Conservation (phyloP, 1,284 basidiomycete genomes). For the Takashimella tepidaria region DNA sequence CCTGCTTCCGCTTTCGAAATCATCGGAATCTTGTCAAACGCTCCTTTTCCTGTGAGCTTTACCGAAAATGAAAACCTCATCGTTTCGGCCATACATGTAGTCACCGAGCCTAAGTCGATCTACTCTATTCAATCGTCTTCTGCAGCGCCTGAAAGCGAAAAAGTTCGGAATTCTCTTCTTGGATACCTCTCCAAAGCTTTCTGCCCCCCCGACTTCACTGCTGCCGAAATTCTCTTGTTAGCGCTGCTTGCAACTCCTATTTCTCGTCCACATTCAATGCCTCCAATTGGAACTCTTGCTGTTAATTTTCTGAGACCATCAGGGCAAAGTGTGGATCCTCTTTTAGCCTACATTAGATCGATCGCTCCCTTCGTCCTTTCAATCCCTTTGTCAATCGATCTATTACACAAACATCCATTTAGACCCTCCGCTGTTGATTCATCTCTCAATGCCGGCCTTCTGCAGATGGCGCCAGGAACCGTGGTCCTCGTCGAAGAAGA, state of each 20-base stretch:
- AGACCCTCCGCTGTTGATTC: slow-evolving; percentile 27
- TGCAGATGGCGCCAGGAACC: slow-evolving; percentile 39
- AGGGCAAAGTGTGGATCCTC: neutral
- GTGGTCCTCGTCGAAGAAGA: slow-evolving; percentile 37
- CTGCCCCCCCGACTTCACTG: slow-evolving; percentile 27
- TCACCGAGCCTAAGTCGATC: slow-evolving; percentile 13
- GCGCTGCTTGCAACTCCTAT: slow-evolving; percentile 36
- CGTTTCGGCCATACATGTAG: slow-evolving; percentile 42
- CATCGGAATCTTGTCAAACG: slow-evolving; percentile 36
- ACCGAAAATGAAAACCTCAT: slow-evolving; percentile 2
- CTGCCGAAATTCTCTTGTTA: slow-evolving; percentile 40
- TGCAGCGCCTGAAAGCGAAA: neutral
- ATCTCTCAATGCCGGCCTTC: slow-evolving; percentile 35
- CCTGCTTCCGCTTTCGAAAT: slow-evolving; percentile 39
- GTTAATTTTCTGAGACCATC: slow-evolving; percentile 32
- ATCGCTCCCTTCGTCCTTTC: slow-evolving; percentile 29
- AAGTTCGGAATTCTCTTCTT: slow-evolving; percentile 24
- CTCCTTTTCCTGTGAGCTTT: slow-evolving; percentile 28
- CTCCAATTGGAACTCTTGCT: slow-evolving; percentile 39
- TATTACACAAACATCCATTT: slow-evolving; percentile 37
- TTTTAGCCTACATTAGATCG: slow-evolving; percentile 13
- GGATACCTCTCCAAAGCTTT: slow-evolving; percentile 33
- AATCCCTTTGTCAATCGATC: slow-evolving; percentile 30
- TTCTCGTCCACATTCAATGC: slow-evolving; percentile 21
- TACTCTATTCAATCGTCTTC: slow-evolving; percentile 1